phyloP scores from a whole-genome alignment of 164 flowering plant species.

The Umbilicus rupestris region DNA sequence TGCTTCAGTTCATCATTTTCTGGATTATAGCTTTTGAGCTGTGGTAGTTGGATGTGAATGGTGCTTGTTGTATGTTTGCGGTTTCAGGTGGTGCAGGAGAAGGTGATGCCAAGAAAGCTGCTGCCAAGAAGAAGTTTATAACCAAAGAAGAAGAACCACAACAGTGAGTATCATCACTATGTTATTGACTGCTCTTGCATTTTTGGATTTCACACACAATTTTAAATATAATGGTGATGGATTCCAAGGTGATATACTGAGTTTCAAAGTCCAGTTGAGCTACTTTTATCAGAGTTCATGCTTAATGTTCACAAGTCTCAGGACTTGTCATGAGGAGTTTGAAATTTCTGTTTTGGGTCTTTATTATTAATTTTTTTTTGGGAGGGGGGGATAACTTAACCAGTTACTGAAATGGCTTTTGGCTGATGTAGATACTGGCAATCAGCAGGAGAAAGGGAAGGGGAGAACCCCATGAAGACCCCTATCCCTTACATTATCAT shows the following conservation, averaged over 20 bases:
- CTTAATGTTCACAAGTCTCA: neutral
- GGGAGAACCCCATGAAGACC: slow-evolving; percentile 94
- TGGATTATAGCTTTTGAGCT: too few species aligned
- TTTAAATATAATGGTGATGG: neutral
- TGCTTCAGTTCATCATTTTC: neutral
- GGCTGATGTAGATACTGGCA: slow-evolving; percentile 70
- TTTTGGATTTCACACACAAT: too few species aligned
- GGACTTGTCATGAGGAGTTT: neutral
- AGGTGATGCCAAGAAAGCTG: slow-evolving; percentile 45
- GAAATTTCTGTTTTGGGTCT: neutral
- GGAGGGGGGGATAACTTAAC: too few species aligned
- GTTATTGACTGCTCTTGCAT: neutral
- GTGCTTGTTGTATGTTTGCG: neutral
- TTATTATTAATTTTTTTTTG: neutral
- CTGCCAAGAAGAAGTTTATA: slow-evolving; percentile 75
- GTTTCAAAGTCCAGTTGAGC: too few species aligned
- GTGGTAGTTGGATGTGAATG: neutral
- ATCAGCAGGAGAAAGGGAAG: slow-evolving; percentile 84
- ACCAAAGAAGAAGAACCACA: slow-evolving; percentile 90
- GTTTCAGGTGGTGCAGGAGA: slow-evolving; percentile 28
- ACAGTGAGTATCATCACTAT: slow-evolving; percentile 38
- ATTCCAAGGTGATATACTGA: neutral
- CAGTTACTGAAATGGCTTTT: neutral
- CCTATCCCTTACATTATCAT: slow-evolving; percentile 89
- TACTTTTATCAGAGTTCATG: too few species aligned